A percentile compares a stretch with the other conserved stretches of the same genome.
Conservation (phyloP, 805 yeast genomes). For the Candida argentea region DNA sequence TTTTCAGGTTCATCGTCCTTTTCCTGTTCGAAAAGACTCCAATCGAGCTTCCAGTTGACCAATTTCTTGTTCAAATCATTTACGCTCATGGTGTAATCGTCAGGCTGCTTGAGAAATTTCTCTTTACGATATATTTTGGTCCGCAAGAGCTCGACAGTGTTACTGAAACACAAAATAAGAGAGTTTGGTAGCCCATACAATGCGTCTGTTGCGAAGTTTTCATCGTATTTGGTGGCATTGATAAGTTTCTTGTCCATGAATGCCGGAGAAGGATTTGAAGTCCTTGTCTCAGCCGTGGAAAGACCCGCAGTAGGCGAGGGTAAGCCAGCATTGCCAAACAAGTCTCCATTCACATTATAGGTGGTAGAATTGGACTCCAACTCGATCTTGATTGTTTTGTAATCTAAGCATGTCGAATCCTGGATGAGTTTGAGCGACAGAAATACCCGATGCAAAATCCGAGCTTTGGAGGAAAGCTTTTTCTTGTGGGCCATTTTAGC, state of each 20-base stretch:
- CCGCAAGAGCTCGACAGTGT: conserved; percentile 57
- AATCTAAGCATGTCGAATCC: conserved; percentile 53
- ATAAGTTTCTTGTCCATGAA: conserved; percentile 33
- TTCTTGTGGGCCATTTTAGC: conserved; percentile 57
- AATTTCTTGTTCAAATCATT: conserved; percentile 12
- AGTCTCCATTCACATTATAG: conserved; percentile 28
- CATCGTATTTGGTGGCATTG: conserved; percentile 41
- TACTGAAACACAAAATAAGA: conserved; percentile 59
- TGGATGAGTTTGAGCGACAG: conserved; percentile 67
- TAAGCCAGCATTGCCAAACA: conserved; percentile 12
- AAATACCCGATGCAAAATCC: conserved; percentile 67
- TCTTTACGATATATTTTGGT: conserved; percentile 46
- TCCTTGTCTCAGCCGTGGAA: conserved; percentile 1
- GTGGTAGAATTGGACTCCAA: conserved; percentile 17
- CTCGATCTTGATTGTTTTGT: conserved; percentile 26
- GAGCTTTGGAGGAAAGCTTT: conserved; percentile 64
- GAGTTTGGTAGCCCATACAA: conserved; percentile 81
- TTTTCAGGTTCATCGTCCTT: conserved; percentile 5
- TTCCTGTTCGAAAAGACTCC: conserved; percentile 41
- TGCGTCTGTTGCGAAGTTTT: conserved; percentile 64
- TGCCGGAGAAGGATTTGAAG: conserved; percentile 21
- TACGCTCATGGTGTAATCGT: conserved; percentile 23
- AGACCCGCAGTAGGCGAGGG: too few species aligned
- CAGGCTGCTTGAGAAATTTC: conserved; percentile 15
- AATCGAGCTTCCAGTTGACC: conserved; percentile 60